A percentile compares a stretch with the other conserved stretches of the same genome.
These are phyloP conservation scores for Solanum pimpinellifolium DNA, from an alignment of 257 asterid species.

Conservation along the genomic window DNA sequence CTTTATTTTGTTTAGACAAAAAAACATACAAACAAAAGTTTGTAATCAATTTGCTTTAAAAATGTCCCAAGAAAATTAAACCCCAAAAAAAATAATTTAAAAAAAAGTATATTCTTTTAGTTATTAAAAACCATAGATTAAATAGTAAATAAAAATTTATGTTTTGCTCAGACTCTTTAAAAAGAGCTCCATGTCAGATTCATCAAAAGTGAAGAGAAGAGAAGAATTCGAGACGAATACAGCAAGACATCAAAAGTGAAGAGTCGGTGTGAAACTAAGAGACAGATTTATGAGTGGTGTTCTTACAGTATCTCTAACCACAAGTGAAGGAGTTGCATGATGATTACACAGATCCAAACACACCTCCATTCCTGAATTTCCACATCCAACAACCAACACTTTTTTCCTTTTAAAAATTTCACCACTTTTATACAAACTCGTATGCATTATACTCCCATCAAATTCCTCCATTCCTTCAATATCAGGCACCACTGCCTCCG, in stretches of 20 bases:
- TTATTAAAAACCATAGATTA: not conserved
- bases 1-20: not conserved
- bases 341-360: constrained; percentile 79
- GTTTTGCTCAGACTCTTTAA: no score
- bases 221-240: no score
- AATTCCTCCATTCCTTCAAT: constrained; percentile 50
- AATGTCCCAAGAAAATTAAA: not conserved
- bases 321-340: constrained; percentile 53
- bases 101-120: not conserved
- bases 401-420: constrained; percentile 32
- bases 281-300: not conserved
- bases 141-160: no score
- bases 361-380: constrained; percentile 95
- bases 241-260: not conserved
- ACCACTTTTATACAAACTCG: constrained; percentile 61
- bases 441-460: constrained; percentile 45
- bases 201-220: no score
- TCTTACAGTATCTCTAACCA: constrained; percentile 74
- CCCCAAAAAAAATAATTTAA: no score
- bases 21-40: not conserved
- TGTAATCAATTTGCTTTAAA: not conserved
- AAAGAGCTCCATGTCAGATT: no score
- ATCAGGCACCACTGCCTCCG: constrained; percentile 52
- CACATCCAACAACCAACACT: constrained; percentile 82
- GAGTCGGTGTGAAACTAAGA: not conserved